A percentile compares a stretch with the other conserved stretches of the same genome.
Evolutionary conservation across 78 protist species (phyloP).

Genomic region (Planoprotostelium fungivorum): DNA sequence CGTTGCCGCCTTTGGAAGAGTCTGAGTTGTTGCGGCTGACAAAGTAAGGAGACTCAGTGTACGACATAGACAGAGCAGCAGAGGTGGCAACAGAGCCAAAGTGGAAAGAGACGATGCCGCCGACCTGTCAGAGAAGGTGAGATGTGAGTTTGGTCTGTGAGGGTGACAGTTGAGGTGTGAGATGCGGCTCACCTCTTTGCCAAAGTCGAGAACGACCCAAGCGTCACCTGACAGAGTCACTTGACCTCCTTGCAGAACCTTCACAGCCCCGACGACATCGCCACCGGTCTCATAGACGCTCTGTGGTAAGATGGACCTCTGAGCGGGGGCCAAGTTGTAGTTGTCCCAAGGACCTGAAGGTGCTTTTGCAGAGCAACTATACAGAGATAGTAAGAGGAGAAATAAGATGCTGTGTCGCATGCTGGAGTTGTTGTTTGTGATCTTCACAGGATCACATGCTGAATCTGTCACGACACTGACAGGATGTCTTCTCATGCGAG

Average conservation of each 20-base stretch:
- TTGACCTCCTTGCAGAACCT: background rate
- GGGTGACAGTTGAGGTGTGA: no score
- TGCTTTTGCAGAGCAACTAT: no score
- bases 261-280: background rate
- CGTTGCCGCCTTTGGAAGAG: background rate
- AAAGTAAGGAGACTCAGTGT: background rate
- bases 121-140: background rate
- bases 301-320: background rate
- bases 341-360: background rate
- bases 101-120: background rate
- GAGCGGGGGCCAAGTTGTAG: background rate
- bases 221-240: background rate
- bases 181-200: background rate
- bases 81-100: background rate
- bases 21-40: background rate
- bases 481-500: no score
- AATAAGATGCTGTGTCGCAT: no score
- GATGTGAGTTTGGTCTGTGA: background rate
- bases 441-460: no score
- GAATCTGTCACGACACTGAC: no score
- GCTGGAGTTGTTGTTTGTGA: no score
- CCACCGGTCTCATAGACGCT: background rate
- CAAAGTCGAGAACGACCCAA: background rate
- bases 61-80: background rate
- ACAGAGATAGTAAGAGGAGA: no score